phyloP scores from a whole-genome alignment of 1,284 basidiomycete genomes.

The Hemileia vastatrix region DNA sequence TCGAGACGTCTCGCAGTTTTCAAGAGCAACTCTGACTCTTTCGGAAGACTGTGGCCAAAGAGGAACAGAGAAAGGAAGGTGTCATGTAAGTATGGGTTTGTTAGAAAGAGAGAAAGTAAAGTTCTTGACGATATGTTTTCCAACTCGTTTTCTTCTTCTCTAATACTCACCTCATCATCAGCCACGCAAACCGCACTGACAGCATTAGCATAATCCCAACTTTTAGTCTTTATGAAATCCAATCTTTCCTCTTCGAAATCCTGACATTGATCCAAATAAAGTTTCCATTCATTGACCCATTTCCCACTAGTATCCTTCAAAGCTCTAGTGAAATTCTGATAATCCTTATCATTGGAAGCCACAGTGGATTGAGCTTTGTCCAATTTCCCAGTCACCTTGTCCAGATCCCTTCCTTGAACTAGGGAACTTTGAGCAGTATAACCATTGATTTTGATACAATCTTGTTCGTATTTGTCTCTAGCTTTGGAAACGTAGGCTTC shows the following conservation, averaged over 20 bases:
- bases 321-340: slow-evolving; percentile 71
- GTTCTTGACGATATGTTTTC: background rate
- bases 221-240: slow-evolving; percentile 84
- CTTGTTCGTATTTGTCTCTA: slow-evolving; percentile 83
- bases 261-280: slow-evolving; percentile 58
- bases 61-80: background rate
- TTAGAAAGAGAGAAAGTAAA: background rate
- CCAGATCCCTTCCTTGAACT: slow-evolving; percentile 84
- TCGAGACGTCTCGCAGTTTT: slow-evolving; percentile 29
- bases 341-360: slow-evolving; percentile 78
- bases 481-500: slow-evolving; percentile 78
- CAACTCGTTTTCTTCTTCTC: too few species aligned
- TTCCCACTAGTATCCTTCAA: slow-evolving; percentile 68
- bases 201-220: slow-evolving; percentile 92
- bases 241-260: slow-evolving; percentile 88
- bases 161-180: slow-evolving; percentile 86
- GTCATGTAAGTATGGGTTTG: background rate
- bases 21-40: slow-evolving; percentile 58
- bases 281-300: slow-evolving; percentile 90
- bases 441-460: slow-evolving; percentile 88
- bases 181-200: slow-evolving; percentile 88
- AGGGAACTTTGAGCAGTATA: slow-evolving; percentile 86
- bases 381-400: slow-evolving; percentile 73
- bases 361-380: slow-evolving; percentile 83
- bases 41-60: slow-evolving; percentile 70